Evolutionary conservation across 2,329 filamentous ascomycete genomes (phyloP).

Genomic region (Cordyceps cateniannulata): DNA sequence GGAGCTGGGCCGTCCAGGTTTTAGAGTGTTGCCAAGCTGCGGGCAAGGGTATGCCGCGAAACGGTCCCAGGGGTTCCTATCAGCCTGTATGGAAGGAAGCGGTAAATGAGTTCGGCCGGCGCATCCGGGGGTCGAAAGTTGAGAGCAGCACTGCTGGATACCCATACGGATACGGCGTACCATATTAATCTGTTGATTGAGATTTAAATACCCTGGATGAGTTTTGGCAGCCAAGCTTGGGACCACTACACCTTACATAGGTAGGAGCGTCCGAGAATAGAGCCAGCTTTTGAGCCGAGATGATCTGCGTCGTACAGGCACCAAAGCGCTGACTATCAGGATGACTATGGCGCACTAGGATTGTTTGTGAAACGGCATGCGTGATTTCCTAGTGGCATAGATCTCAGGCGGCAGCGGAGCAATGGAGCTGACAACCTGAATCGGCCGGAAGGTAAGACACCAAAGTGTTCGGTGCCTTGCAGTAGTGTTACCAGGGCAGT

Average conservation of each 20-base stretch:
- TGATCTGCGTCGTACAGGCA: not conserved
- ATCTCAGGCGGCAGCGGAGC: not conserved
- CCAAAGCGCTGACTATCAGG: not conserved
- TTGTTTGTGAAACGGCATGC: not conserved
- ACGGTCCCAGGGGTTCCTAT: not conserved
- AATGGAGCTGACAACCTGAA: constrained; percentile 1
- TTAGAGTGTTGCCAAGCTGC: not conserved
- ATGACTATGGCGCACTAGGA: not conserved
- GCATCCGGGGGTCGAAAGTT: no score
- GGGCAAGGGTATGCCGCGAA: not conserved
- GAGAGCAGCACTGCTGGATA: no score
- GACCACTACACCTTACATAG: no score
- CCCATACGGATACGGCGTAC: no score
- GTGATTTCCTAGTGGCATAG: not conserved
- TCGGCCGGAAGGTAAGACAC: not conserved
- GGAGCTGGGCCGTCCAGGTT: not conserved
- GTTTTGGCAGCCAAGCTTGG: no score
- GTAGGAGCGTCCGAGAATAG: no score
- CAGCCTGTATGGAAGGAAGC: no score
- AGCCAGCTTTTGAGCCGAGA: not conserved
- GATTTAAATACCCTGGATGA: no score
- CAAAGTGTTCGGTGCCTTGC: not conserved
- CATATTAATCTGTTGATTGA: no score
- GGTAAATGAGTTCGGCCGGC: no score
- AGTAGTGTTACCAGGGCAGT: not conserved